Evolutionary conservation across 176 grass and related monocot genomes (phyloP).

Genomic region (Paspalum vaginatum): DNA sequence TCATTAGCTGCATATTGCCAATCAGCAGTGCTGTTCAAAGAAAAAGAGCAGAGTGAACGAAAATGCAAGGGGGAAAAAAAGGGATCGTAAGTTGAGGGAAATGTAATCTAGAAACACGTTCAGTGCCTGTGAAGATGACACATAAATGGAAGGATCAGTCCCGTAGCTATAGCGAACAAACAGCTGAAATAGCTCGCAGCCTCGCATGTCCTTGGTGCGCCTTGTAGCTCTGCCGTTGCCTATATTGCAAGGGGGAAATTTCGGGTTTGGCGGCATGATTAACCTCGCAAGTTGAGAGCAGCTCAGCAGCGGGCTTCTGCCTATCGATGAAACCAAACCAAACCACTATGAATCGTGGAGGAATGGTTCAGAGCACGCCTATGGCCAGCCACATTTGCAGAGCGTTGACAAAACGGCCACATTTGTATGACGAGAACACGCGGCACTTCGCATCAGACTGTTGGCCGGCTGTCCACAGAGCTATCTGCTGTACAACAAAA

Average conservation of each 20-base stretch:
- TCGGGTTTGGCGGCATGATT: background rate
- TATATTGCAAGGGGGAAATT: background rate
- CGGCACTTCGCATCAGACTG: background rate
- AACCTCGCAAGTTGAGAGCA: background rate
- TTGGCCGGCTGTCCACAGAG: background rate
- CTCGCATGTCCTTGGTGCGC: background rate
- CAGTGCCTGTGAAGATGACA: background rate
- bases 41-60: conserved; percentile 3
- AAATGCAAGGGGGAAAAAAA: background rate
- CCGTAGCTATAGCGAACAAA: background rate
- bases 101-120: background rate
- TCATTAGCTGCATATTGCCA: conserved; percentile 84
- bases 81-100: background rate
- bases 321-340: background rate
- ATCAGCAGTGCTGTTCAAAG: conserved; percentile 62
- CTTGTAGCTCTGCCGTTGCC: background rate
- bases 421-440: background rate
- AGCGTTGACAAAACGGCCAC: background rate
- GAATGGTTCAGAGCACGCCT: too few relatives aligned
- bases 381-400: background rate
- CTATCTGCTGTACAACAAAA: background rate
- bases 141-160: background rate
- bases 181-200: background rate
- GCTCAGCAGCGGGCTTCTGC: background rate
- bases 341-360: background rate